Evolutionary conservation across 306 rosid species (phyloP).

Genomic region (Cyclanthera cordifolia): DNA sequence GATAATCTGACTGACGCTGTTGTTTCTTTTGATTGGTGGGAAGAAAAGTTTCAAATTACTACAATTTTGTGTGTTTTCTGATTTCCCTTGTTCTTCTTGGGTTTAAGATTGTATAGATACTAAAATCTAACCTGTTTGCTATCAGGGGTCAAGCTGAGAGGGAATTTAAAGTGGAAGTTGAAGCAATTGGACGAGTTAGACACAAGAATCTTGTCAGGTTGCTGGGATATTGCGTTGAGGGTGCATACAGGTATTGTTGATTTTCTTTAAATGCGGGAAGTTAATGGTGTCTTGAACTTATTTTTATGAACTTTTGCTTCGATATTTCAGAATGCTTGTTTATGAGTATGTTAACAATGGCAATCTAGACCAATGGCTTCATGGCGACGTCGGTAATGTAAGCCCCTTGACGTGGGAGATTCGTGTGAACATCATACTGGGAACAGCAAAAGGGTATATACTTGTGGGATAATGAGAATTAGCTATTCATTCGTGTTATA

Average conservation of each 20-base stretch:
- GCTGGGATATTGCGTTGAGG: conserved; percentile 98
- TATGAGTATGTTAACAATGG: conserved; percentile 91
- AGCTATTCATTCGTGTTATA: background rate
- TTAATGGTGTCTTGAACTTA: conserved; percentile 1
- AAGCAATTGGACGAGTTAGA: conserved; percentile 86
- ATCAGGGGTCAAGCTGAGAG: conserved; percentile 96
- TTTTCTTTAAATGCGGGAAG: conserved; percentile 9
- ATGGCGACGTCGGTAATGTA: conserved; percentile 78
- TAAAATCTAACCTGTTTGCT: conserved; percentile 4
- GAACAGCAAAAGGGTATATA: conserved; percentile 85
- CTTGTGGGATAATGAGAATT: background rate
- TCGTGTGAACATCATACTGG: conserved; percentile 67
- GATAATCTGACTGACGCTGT: background rate
- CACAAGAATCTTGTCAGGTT: conserved; percentile 95
- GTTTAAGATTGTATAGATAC: conserved; percentile 10
- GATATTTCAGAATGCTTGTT: conserved; percentile 73
- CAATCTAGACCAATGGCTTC: conserved; percentile 92
- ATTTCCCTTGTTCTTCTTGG: conserved; percentile 8
- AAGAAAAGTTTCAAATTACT: background rate
- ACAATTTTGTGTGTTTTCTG: background rate
- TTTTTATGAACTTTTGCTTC: conserved; percentile 15
- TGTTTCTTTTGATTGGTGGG: conserved; percentile 1
- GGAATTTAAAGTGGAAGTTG: conserved; percentile 92
- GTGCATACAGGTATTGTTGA: conserved; percentile 70
- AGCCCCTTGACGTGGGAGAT: conserved; percentile 91